phyloP scores from a whole-genome alignment of 768 basidiomycete genomes.

The Suillus luteus region DNA sequence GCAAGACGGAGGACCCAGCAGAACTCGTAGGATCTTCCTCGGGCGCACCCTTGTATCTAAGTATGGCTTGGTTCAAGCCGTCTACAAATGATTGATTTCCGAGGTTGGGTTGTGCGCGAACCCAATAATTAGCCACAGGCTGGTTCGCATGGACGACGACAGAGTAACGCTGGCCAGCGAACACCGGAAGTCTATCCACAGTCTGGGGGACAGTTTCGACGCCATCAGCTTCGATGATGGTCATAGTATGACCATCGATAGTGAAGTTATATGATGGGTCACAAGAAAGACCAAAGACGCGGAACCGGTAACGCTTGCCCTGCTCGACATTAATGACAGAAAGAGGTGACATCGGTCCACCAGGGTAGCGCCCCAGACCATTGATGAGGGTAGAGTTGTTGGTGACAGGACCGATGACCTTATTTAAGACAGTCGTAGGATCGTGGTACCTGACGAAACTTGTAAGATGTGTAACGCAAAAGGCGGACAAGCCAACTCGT shows the following conservation, averaged over 20 bases:
- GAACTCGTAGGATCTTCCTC: constrained; percentile 38
- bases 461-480: background rate
- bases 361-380: constrained; percentile 42
- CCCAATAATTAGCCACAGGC: constrained; percentile 44
- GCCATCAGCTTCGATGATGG: constrained; percentile 48
- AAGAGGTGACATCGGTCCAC: constrained; percentile 36
- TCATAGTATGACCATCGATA: constrained; percentile 38
- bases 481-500: constrained; percentile 14
- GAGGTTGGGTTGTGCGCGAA: constrained; percentile 36
- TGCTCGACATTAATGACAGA: constrained; percentile 40
- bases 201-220: constrained; percentile 33
- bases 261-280: constrained; percentile 35
- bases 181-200: constrained; percentile 45
- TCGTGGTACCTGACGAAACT: constrained; percentile 29
- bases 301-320: constrained; percentile 44
- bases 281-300: constrained; percentile 38
- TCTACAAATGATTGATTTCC: constrained; percentile 35
- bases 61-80: constrained; percentile 41
- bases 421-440: constrained; percentile 17
- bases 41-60: constrained; percentile 42
- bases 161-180: constrained; percentile 46
- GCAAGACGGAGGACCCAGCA: constrained; percentile 12
- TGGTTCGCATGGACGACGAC: constrained; percentile 41
- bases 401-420: constrained; percentile 20
- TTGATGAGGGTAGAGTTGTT: constrained; percentile 46